phyloP scores from a whole-genome alignment of 306 rosid genomes.

The Delonix regia region DNA sequence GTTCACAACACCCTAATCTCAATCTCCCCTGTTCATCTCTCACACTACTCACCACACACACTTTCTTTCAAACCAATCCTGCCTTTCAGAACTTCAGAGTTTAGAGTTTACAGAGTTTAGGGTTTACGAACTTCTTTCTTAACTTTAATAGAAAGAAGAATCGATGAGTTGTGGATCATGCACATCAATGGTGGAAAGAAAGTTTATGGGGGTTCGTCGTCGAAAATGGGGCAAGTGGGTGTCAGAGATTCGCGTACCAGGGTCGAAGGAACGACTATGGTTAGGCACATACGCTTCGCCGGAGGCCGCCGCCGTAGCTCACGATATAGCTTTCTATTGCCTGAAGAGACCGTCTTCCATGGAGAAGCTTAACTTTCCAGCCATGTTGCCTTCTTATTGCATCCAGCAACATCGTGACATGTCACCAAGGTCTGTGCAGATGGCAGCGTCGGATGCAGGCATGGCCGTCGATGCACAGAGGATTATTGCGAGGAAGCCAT shows the following conservation, averaged over 20 bases:
- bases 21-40: too few species aligned
- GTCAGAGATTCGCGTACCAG: conserved; percentile 63
- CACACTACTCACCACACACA: too few species aligned
- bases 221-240: conserved; percentile 77
- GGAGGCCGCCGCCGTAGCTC: conserved; percentile 62
- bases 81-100: too few species aligned
- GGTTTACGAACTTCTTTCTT: too few species aligned
- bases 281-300: conserved; percentile 53
- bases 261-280: conserved; percentile 53
- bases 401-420: conserved; percentile 1
- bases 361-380: conserved; percentile 57
- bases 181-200: neutral
- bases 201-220: conserved; percentile 58
- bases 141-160: too few species aligned
- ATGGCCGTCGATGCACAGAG: conserved; percentile 61
- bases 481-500: neutral
- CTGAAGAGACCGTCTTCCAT: conserved; percentile 43
- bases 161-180: too few species aligned
- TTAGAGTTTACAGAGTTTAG: too few species aligned
- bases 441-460: conserved; percentile 60
- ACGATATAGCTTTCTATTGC: conserved; percentile 57
- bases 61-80: too few species aligned
- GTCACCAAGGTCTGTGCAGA: conserved; percentile 59
- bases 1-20: too few species aligned
- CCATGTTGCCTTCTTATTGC: conserved; percentile 21